A percentile compares a stretch with the other conserved stretches of the same genome.
phyloP scores from a whole-genome alignment of 2,329 filamentous ascomycete species.

The Teratosphaeria nubilosa region DNA sequence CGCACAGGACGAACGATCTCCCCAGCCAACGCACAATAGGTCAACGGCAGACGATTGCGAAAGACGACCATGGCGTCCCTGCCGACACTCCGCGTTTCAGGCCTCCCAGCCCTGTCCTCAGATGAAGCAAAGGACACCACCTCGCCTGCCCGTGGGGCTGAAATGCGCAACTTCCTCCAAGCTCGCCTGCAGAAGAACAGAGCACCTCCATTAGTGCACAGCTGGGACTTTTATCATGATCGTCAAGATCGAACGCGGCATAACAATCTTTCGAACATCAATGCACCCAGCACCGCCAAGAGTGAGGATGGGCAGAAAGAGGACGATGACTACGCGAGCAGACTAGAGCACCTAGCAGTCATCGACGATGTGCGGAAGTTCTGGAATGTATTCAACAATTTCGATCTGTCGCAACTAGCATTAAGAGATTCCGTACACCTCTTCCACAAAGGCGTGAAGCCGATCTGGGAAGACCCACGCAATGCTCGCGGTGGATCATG shows the following conservation, averaged over 20 bases:
- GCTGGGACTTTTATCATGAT: slow-evolving; percentile 45
- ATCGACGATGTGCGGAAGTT: slow-evolving; percentile 40
- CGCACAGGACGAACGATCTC: background rate
- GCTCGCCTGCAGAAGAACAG: slow-evolving; percentile 32
- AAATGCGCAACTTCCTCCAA: slow-evolving; percentile 47
- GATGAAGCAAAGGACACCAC: slow-evolving; percentile 41
- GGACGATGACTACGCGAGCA: slow-evolving; percentile 30
- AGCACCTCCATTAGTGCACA: slow-evolving; percentile 41
- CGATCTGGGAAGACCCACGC: slow-evolving; percentile 75
- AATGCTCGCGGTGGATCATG: slow-evolving; percentile 80
- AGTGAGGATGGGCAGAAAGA: slow-evolving; percentile 3
- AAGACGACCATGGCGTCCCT: background rate
- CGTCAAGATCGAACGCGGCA: slow-evolving; percentile 26
- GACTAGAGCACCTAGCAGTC: slow-evolving; percentile 35
- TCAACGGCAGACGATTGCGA: background rate
- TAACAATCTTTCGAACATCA: slow-evolving; percentile 4
- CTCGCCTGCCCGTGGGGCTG: slow-evolving; percentile 67
- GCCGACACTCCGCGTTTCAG: background rate
- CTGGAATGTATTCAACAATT: slow-evolving; percentile 54
- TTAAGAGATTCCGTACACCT: slow-evolving; percentile 62
- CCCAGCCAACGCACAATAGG: background rate
- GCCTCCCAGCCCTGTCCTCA: slow-evolving; percentile 43
- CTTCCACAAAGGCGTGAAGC: slow-evolving; percentile 72
- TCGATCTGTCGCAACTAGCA: slow-evolving; percentile 62
- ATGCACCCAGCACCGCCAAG: slow-evolving; percentile 13